Evolutionary conservation across 441 rosid species (phyloP).

Genomic region (Adansonia madagascariensis): DNA sequence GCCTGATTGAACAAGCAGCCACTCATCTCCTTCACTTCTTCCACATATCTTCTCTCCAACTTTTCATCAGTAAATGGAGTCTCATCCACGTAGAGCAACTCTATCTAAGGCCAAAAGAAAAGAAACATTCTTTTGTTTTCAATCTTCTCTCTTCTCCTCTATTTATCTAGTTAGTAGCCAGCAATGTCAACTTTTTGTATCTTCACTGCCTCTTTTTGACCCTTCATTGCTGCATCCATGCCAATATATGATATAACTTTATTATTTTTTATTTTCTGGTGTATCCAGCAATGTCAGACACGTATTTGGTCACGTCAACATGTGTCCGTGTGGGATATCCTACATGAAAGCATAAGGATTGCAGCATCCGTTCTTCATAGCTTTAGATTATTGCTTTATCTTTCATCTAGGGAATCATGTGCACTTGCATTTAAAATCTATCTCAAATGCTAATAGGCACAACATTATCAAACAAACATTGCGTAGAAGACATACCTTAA

Average conservation of each 20-base stretch:
- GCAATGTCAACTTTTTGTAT: no score
- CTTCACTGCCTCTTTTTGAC: not conserved
- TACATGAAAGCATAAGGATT: not conserved
- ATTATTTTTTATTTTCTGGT: not conserved
- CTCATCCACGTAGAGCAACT: not conserved
- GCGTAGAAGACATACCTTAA: constrained; percentile 54
- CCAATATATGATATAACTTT: not conserved
- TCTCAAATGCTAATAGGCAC: not conserved
- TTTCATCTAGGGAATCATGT: not conserved
- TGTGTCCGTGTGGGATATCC: not conserved
- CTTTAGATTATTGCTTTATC: not conserved
- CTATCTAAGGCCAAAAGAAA: not conserved
- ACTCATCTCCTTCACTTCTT: not conserved
- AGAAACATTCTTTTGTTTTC: no score
- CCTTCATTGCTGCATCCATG: not conserved
- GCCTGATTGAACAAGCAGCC: not conserved
- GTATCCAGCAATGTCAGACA: not conserved
- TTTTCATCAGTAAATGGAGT: not conserved
- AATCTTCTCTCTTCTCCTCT: not conserved
- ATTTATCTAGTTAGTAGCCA: not conserved
- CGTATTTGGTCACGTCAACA: not conserved
- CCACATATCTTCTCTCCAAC: not conserved
- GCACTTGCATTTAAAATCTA: not conserved
- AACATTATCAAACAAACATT: not conserved
- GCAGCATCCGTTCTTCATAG: not conserved